Evolutionary conservation across 208 protist genomes (phyloP).

Genomic region (Trypanosoma theileri): DNA sequence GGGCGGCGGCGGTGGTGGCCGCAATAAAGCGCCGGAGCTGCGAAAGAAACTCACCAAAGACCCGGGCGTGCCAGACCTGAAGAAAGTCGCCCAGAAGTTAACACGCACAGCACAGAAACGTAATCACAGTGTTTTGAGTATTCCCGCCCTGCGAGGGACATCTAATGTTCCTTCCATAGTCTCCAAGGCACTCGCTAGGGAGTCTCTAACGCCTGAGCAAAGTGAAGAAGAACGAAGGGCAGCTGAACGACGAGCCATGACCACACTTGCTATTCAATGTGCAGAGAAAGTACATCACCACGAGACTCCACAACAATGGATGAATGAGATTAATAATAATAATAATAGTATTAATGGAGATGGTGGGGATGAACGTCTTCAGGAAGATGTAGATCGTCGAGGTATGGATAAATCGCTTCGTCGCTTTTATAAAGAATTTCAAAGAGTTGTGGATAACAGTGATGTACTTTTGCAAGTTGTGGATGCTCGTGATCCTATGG

Average conservation of each 20-base stretch:
- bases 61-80: slow-evolving; percentile 79
- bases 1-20: slow-evolving; percentile 58
- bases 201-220: not conserved
- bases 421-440: slow-evolving; percentile 90
- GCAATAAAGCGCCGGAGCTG: slow-evolving; percentile 31
- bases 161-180: slow-evolving; percentile 3
- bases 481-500: slow-evolving; percentile 96
- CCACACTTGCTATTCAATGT: slow-evolving; percentile 63
- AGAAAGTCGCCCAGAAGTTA: slow-evolving; percentile 60
- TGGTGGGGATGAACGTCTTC: slow-evolving; percentile 34
- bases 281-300: slow-evolving; percentile 77
- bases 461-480: slow-evolving; percentile 98
- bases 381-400: slow-evolving; percentile 56
- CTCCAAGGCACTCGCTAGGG: not conserved
- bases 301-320: slow-evolving; percentile 52
- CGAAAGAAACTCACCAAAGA: slow-evolving; percentile 74
- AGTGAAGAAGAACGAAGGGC: slow-evolving; percentile 46
- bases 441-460: slow-evolving; percentile 88
- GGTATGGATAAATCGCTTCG: slow-evolving; percentile 72
- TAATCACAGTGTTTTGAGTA: slow-evolving; percentile 75
- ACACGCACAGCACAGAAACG: slow-evolving; percentile 55
- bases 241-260: slow-evolving; percentile 67
- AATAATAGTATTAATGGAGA: slow-evolving; percentile 1
- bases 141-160: slow-evolving; percentile 33
- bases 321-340: slow-evolving; percentile 3